These are phyloP conservation scores for Harringtonia lauricola DNA, from an alignment of 2,329 filamentous ascomycete species.

Conservation along the genomic window DNA sequence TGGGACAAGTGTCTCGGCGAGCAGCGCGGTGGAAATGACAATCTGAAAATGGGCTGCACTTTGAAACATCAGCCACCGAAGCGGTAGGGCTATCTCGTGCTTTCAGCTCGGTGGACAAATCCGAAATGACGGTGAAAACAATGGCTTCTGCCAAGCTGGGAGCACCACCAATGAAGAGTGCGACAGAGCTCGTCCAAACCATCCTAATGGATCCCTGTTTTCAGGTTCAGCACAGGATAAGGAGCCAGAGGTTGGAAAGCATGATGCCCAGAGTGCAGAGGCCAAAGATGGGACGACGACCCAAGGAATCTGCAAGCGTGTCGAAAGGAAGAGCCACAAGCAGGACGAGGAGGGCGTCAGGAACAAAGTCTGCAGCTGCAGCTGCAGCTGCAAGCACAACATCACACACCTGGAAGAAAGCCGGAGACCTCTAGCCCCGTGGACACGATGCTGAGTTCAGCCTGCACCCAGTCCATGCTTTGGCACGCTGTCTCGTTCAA, in stretches of 20 bases:
- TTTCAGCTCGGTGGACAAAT: constrained; percentile 1
- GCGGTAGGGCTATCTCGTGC: too few species aligned
- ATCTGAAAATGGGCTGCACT: background rate
- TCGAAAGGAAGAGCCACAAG: constrained; percentile 1
- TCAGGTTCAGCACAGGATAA: background rate
- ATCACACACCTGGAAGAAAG: background rate
- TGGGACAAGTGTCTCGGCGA: constrained; percentile 3
- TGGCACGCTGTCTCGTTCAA: background rate
- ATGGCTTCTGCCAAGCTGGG: background rate
- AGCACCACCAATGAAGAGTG: constrained; percentile 1
- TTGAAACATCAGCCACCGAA: too few species aligned
- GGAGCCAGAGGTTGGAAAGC: background rate
- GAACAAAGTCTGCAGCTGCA: too few species aligned
- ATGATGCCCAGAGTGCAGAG: background rate
- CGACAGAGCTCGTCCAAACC: background rate
- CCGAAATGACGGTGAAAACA: constrained; percentile 1
- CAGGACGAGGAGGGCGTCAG: background rate
- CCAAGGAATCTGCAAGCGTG: background rate
- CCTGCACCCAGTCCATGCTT: background rate
- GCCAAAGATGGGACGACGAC: background rate
- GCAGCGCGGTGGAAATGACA: background rate
- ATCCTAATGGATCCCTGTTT: background rate
- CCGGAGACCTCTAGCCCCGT: background rate
- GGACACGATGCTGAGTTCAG: background rate
- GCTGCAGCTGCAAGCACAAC: too few species aligned